phyloP scores from a whole-genome alignment of 2,329 filamentous ascomycete species.

The Didymella lethalis region DNA sequence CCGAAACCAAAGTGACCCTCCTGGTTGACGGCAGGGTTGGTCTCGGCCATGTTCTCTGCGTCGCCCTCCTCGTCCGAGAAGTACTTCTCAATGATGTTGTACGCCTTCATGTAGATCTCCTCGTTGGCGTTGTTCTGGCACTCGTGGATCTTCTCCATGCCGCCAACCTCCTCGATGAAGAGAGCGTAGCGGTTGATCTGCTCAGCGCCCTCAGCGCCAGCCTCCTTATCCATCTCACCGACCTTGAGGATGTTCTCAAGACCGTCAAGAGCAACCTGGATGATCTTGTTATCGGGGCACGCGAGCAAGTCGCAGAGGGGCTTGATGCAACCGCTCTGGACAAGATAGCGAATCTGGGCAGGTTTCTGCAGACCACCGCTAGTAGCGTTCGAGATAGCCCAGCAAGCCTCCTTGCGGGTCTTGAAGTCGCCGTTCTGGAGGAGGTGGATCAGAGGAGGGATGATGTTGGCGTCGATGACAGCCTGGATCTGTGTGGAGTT shows the following conservation, averaged over 20 bases:
- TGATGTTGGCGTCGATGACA: conserved; percentile 96
- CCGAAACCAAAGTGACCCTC: conserved; percentile 83
- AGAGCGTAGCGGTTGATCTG: conserved; percentile 94
- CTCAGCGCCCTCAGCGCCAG: conserved; percentile 69
- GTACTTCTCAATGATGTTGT: conserved; percentile 99
- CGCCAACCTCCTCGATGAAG: conserved; percentile 97
- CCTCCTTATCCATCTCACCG: conserved; percentile 96
- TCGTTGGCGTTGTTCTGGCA: conserved; percentile 99
- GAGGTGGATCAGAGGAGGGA: conserved; percentile 93
- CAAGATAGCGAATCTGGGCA: conserved; percentile 96
- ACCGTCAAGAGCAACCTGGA: conserved; percentile 96
- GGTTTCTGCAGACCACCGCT: conserved; percentile 98
- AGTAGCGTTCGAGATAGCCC: conserved; percentile 98
- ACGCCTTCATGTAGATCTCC: conserved; percentile 99
- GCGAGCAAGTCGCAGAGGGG: conserved; percentile 92
- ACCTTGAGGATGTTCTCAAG: conserved; percentile 99
- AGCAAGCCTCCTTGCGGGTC: conserved; percentile 98
- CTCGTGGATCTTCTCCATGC: conserved; percentile 99
- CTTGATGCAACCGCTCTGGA: conserved; percentile 93
- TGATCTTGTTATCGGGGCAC: conserved; percentile 99
- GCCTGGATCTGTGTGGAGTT: conserved; percentile 98
- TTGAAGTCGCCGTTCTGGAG: conserved; percentile 97
- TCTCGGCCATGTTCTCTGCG: conserved; percentile 77
- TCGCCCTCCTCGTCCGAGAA: conserved; percentile 97
- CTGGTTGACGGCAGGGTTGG: conserved; percentile 74